Evolutionary conservation across 2,329 filamentous ascomycete genomes (phyloP), one percentile per base, ranked within the genome.

Genomic region (Beauveria australis): DNA sequence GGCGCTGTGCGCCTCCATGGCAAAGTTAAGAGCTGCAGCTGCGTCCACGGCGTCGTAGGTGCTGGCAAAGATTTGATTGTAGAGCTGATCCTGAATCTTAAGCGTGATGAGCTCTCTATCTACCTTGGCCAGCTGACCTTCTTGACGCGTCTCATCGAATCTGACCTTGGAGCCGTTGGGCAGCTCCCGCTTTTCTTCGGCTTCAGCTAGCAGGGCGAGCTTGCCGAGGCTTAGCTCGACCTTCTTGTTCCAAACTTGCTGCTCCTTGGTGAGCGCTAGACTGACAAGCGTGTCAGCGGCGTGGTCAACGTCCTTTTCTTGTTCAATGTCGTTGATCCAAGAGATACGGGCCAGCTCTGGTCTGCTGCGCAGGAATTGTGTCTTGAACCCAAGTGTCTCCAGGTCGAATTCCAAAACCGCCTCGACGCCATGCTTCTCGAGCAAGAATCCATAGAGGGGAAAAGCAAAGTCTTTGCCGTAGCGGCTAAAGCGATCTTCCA

Each of bases 271-370:
- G 22, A 87, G 76, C 0, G 90, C 92, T 22, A 92, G 79, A 8
- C 84, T 78, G 48, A 89, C 78, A 52, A 99, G 80, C 0, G 87
- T 88, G 47, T 84, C 76, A 5, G 88, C 87, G 12, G 93, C 92
- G 60, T 84, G 82, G 14, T 83, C 78, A 64, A 91, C 91, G 67
- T 96, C 86, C 62, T 86, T 81, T 70, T 94, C 89, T 26, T 83
- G 81, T 63, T 86, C 80, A 8, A 97, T 82, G 70, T 97, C 92
- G 71, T 99, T 95, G 75, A 99, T 96, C 94, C 94, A 99, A 53
- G 88, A 87, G 49, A 99, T 80, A 67, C 91, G 91, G 30, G 88
- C 87, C 63, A 91, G 85, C 63, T 86, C 81, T 0, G 86, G 82
- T 64, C 86, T 84, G 60, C 84, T 86, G 47, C 89, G 85, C 53